Evolutionary conservation across 1,284 basidiomycete genomes (phyloP).

Genomic region (Sanghuangporus sanghuang): DNA sequence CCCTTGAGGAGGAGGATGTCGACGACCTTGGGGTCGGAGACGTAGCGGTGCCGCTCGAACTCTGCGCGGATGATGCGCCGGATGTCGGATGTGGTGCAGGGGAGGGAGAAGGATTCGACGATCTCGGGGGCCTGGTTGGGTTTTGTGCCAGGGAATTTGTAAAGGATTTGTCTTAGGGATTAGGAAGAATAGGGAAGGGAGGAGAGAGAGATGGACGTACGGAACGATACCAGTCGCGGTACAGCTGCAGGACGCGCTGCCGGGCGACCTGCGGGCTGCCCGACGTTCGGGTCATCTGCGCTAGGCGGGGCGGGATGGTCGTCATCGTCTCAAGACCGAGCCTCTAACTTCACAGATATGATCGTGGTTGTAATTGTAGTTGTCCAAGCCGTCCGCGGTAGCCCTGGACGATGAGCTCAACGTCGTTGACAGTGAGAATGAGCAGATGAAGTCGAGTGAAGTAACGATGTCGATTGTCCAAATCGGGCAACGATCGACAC

Average conservation of each 20-base stretch:
- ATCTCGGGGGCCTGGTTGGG: slow-evolving; percentile 81
- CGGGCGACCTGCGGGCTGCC: slow-evolving; percentile 64
- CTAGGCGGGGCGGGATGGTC: slow-evolving; percentile 89
- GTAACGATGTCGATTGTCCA: no score
- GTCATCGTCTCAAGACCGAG: slow-evolving; percentile 48
- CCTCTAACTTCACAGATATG: no score
- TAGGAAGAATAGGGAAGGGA: not conserved
- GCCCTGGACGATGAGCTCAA: not conserved
- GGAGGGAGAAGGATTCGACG: slow-evolving; percentile 78
- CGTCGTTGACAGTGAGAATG: not conserved
- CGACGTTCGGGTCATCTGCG: slow-evolving; percentile 62
- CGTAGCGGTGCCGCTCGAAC: slow-evolving; percentile 84
- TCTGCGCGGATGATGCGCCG: slow-evolving; percentile 81
- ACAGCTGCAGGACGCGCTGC: slow-evolving; percentile 70
- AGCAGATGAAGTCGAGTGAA: no score
- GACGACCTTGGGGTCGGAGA: slow-evolving; percentile 80
- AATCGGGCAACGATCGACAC: no score
- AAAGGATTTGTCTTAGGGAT: not conserved
- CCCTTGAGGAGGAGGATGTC: slow-evolving; percentile 88
- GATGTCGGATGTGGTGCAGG: slow-evolving; percentile 76
- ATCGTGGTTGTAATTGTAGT: no score
- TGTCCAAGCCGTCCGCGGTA: not conserved
- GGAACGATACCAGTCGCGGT: slow-evolving; percentile 89
- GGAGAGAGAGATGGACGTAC: slow-evolving; percentile 55
- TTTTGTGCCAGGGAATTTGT: slow-evolving; percentile 14